These are phyloP conservation scores for Poteriospumella lacustris DNA, from an alignment of 108 stramenopile genomes.

Conservation along the genomic window DNA sequence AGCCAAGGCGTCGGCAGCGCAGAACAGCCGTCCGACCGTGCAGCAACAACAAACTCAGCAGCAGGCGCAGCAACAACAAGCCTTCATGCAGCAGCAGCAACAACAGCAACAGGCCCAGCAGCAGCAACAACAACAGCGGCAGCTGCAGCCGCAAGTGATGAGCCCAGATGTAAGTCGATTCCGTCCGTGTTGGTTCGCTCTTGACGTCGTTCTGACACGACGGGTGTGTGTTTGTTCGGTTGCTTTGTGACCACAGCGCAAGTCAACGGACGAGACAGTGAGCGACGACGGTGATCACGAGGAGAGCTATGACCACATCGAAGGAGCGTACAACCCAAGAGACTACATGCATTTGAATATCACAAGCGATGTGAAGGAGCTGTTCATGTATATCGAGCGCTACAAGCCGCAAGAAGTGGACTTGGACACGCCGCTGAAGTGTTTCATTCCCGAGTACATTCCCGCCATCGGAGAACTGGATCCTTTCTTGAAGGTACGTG, in stretches of 20 bases:
- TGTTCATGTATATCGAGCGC: constrained; percentile 52
- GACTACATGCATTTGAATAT: constrained; percentile 47
- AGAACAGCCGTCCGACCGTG: not conserved
- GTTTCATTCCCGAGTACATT: constrained; percentile 72
- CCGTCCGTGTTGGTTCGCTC: no score
- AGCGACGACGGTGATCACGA: constrained; percentile 2
- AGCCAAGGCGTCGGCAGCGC: not conserved
- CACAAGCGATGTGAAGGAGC: constrained; percentile 46
- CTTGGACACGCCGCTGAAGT: constrained; percentile 64
- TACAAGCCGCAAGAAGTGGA: constrained; percentile 72
- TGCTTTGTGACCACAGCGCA: no score
- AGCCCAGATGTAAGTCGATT: no score
- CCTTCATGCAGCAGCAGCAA: not conserved
- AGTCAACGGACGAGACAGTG: not conserved
- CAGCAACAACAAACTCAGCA: not conserved
- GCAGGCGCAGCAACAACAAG: not conserved
- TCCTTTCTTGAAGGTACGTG: constrained; percentile 69
- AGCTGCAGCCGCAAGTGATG: not conserved
- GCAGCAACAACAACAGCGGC: not conserved
- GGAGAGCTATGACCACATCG: constrained; percentile 20
- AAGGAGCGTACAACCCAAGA: constrained; percentile 43
- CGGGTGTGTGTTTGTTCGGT: no score
- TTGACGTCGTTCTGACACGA: no score
- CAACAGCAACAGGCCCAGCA: not conserved
- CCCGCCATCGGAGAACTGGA: constrained; percentile 77